Percentiles rank a stretch among this genome's conserved stretches.
Evolutionary conservation across 495 filamentous ascomycete genomes (phyloP).

Genomic region (Daldinia concentrica): DNA sequence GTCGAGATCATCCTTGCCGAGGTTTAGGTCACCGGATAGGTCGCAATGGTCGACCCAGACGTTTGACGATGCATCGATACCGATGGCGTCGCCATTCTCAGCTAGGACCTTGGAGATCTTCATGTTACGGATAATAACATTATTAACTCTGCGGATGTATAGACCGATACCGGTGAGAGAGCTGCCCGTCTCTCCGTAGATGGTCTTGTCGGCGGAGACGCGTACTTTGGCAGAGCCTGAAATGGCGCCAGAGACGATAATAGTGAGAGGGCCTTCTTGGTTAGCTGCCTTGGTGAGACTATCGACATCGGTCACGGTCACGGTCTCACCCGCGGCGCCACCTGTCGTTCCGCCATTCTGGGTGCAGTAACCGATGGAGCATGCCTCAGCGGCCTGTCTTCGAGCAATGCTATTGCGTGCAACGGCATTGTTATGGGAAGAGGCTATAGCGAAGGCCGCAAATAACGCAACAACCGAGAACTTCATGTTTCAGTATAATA

Average conservation of each 20-base stretch:
- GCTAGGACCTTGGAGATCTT: constrained; percentile 66
- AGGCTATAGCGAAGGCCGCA: constrained; percentile 12
- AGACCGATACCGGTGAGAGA: constrained; percentile 57
- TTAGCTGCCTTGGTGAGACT: constrained; percentile 55
- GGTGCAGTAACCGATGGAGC: constrained; percentile 49
- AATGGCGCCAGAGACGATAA: constrained; percentile 58
- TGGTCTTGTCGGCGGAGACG: constrained; percentile 62
- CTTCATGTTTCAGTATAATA: constrained; percentile 14
- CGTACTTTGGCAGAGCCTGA: constrained; percentile 53
- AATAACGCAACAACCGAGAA: not conserved
- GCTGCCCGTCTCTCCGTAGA: constrained; percentile 53
- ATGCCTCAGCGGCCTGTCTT: constrained; percentile 43
- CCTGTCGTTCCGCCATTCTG: constrained; percentile 58
- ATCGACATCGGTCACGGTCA: constrained; percentile 62
- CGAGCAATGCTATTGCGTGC: constrained; percentile 9
- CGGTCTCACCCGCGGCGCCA: constrained; percentile 61
- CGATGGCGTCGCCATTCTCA: constrained; percentile 68
- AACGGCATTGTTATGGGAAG: not conserved
- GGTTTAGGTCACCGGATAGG: constrained; percentile 63
- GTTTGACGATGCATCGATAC: constrained; percentile 65
- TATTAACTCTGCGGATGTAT: constrained; percentile 55
- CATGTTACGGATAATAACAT: constrained; percentile 72
- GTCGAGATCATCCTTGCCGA: constrained; percentile 74
- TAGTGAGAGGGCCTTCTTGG: constrained; percentile 55
- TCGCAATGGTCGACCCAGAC: constrained; percentile 78